These are phyloP conservation scores for Emergomyces orientalis DNA, from an alignment of 2,329 filamentous ascomycete species.

Conservation along the genomic window DNA sequence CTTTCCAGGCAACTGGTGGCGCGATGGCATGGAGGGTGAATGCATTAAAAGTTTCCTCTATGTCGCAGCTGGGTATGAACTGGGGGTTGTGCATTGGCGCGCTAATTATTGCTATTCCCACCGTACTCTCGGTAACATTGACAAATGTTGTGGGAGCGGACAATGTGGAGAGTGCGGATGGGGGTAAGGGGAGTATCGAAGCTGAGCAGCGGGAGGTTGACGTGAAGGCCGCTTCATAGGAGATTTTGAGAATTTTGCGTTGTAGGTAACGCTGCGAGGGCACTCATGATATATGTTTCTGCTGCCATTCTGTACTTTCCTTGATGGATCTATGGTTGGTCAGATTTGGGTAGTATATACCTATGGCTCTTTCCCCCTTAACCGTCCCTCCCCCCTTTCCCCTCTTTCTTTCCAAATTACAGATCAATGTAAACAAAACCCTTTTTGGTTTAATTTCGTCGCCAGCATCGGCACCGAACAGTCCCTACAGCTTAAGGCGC, in stretches of 20 bases:
- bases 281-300: too few relatives aligned
- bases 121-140: constrained; percentile 34
- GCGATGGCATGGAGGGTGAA: constrained; percentile 42
- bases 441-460: neutral
- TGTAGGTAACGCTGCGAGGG: too few relatives aligned
- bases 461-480: neutral
- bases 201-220: neutral
- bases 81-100: constrained; percentile 41
- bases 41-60: constrained; percentile 28
- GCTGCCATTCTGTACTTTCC: too few relatives aligned
- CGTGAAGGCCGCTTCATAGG: neutral
- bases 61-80: constrained; percentile 39
- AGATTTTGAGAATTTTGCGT: neutral
- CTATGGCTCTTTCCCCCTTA: neutral
- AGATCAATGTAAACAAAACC: neutral
- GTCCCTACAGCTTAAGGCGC: neutral
- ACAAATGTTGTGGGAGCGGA: constrained; percentile 18
- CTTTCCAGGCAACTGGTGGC: constrained; percentile 36
- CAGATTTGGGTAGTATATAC: neutral
- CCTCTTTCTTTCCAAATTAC: neutral
- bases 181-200: neutral
- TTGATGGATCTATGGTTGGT: neutral
- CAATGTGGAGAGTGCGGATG: neutral
- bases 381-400: neutral
- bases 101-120: constrained; percentile 36